Evolutionary conservation across 2,329 filamentous ascomycete species (phyloP).

Genomic region (Epichloe scottii): DNA sequence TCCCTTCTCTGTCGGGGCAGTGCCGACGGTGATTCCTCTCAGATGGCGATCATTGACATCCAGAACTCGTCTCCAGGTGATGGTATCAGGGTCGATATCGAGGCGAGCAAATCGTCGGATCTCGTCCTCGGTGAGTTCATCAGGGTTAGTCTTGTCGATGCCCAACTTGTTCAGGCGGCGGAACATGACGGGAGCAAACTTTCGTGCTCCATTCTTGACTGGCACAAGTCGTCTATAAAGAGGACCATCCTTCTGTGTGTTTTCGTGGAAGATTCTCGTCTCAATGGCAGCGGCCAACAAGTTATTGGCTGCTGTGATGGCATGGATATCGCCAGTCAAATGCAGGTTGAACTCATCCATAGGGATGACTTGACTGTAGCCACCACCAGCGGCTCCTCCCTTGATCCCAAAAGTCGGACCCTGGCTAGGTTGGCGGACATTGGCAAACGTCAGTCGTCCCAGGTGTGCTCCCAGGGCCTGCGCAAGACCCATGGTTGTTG

Average conservation of each 20-base stretch:
- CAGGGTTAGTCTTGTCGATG: slow-evolving; percentile 86
- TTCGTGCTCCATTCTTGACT: slow-evolving; percentile 74
- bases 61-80: slow-evolving; percentile 91
- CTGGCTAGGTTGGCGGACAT: slow-evolving; percentile 92
- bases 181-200: slow-evolving; percentile 85
- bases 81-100: slow-evolving; percentile 92
- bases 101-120: slow-evolving; percentile 79
- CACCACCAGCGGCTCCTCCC: slow-evolving; percentile 90
- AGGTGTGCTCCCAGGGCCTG: slow-evolving; percentile 87
- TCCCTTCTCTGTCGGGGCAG: slow-evolving; percentile 82
- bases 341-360: slow-evolving; percentile 99
- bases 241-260: slow-evolving; percentile 80
- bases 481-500: slow-evolving; percentile 88
- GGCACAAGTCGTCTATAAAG: slow-evolving; percentile 84
- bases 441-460: slow-evolving; percentile 81
- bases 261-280: slow-evolving; percentile 96
- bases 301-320: slow-evolving; percentile 95
- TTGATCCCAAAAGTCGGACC: slow-evolving; percentile 98
- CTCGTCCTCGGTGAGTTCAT: slow-evolving; percentile 84
- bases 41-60: slow-evolving; percentile 96
- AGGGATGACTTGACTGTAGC: slow-evolving; percentile 97
- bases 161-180: slow-evolving; percentile 88
- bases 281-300: slow-evolving; percentile 91
- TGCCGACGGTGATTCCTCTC: slow-evolving; percentile 77
- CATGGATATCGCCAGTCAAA: slow-evolving; percentile 94